Base-by-base conservation (phyloP, 805 yeast genomes). In the Naumovozyma baii region DNA sequence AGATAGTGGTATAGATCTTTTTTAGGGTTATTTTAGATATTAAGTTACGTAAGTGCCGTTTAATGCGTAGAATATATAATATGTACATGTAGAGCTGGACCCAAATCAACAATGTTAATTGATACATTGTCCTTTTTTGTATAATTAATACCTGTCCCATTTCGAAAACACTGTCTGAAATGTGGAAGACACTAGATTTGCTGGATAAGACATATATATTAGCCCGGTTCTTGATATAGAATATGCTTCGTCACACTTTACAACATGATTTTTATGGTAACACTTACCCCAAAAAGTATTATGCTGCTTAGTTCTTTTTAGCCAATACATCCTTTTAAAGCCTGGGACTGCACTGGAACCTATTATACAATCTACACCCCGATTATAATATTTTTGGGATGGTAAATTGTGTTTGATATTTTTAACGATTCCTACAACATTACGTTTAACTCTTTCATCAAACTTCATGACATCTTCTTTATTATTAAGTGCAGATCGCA, bases 311-410 rank as follows among this genome's bases (percentile, higher is more conserved):
- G 46, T 43, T 5, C 50, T 49, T 30, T 57, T 59, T 20, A 60
- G 42, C 67, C 67, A 61, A 40, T 55, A 49, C 25, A 62, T 45
- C 38, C 64, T 54, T 17, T 54, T 57, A 39, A 61, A 62, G 2
- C 53, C 52, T 12, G 51, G 48, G 2, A 56, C 50, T 5, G 63
- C 57, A 36, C 62, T 54, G 3, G 43, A 36, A 13, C 40, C 39
- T 8, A 48, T 34, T n/a, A 59, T 39, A 34, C 62, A 52, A 31
- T 59, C 64, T 3, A 53, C 44, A 3, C 50, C 46, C 22, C 43
- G 45, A 18, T 50, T 48, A 7, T 48, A 37, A 35, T 52, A 57
- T 33, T 42, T 45, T 4, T 45, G 44, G 2, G 60, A 51, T 1
- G 60, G 59, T 15, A 55, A 19, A 20, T 38, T 38, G 7, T 46